A percentile compares a stretch with the other conserved stretches of the same genome.
These are phyloP conservation scores for Saraca asoca DNA, from an alignment of 331 rosid genomes.

Conservation along the genomic window DNA sequence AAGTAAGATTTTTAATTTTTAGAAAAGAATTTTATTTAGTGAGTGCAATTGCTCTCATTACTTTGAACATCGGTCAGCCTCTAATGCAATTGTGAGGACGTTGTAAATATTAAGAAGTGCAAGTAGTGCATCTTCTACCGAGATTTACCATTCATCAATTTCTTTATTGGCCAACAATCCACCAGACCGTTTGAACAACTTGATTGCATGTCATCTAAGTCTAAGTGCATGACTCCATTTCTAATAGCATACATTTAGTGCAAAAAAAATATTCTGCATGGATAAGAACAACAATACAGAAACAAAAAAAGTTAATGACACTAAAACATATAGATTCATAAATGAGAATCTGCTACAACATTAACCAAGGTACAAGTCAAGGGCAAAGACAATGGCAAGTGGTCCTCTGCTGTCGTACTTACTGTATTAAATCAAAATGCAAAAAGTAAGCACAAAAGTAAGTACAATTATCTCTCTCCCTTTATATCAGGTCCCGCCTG, in stretches of 20 bases:
- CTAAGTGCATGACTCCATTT: slow-evolving; percentile 28
- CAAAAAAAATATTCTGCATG: slow-evolving; percentile 35
- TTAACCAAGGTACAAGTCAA: slow-evolving; percentile 54
- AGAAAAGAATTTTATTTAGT: no score
- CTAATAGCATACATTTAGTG: slow-evolving; percentile 9
- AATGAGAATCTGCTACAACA: slow-evolving; percentile 51
- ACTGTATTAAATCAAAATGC: slow-evolving; percentile 34
- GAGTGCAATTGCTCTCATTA: no score
- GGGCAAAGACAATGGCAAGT: slow-evolving; percentile 46
- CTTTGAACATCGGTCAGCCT: no score
- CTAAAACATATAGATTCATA: slow-evolving; percentile 40
- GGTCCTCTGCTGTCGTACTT: slow-evolving; percentile 42
- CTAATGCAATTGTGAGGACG: no score
- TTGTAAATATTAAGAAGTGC: no score
- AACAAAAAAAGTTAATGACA: slow-evolving; percentile 21
- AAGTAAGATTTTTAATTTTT: no score
- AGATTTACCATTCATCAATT: slow-evolving; percentile 24
- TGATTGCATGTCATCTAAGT: slow-evolving; percentile 26
- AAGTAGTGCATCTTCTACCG: no score
- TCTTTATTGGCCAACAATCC: slow-evolving; percentile 17
- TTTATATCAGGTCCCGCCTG: slow-evolving; percentile 43
- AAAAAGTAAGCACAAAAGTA: slow-evolving; percentile 48
- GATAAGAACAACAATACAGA: slow-evolving; percentile 35
- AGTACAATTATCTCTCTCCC: slow-evolving; percentile 54
- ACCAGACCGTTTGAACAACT: slow-evolving; percentile 10